Conservation (phyloP, 2,329 filamentous ascomycete genomes). For the Neonectria sp. region DNA sequence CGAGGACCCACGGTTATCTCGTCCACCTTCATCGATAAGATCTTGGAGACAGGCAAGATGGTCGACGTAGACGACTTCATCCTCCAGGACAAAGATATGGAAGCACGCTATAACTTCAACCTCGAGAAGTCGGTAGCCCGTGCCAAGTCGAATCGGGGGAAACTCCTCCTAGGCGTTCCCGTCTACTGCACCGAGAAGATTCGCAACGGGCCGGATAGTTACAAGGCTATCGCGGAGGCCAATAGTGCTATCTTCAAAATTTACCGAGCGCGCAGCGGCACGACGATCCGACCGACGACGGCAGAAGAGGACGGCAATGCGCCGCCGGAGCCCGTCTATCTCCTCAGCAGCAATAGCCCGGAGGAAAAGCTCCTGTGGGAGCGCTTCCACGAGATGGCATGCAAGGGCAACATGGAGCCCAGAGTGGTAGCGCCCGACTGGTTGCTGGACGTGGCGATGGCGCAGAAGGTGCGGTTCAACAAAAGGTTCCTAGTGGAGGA, state of each 20-base stretch:
- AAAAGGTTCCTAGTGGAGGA: slow-evolving; percentile 71
- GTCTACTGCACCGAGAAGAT: slow-evolving; percentile 90
- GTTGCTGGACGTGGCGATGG: slow-evolving; percentile 91
- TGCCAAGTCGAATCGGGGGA: slow-evolving; percentile 82
- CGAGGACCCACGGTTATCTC: slow-evolving; percentile 84
- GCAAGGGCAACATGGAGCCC: slow-evolving; percentile 83
- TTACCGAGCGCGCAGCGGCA: slow-evolving; percentile 81
- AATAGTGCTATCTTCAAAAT: slow-evolving; percentile 89
- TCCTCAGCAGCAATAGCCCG: slow-evolving; percentile 78
- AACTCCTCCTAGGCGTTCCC: slow-evolving; percentile 80
- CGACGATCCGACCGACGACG: slow-evolving; percentile 75
- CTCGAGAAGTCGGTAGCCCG: slow-evolving; percentile 78
- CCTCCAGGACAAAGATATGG: slow-evolving; percentile 80
- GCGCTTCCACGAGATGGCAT: slow-evolving; percentile 84
- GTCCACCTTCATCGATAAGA: slow-evolving; percentile 83
- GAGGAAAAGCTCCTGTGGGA: slow-evolving; percentile 84
- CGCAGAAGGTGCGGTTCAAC: slow-evolving; percentile 81
- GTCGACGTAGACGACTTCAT: slow-evolving; percentile 76
- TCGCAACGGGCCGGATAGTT: slow-evolving; percentile 86
- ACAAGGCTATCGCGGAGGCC: slow-evolving; percentile 86
- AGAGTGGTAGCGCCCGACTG: slow-evolving; percentile 89
- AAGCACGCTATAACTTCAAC: slow-evolving; percentile 79
- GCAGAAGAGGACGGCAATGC: slow-evolving; percentile 75
- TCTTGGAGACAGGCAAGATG: slow-evolving; percentile 77
- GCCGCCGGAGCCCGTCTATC: slow-evolving; percentile 81